phyloP scores from a whole-genome alignment of 2,329 filamentous ascomycete genomes.

The Pyricularia sp. region DNA sequence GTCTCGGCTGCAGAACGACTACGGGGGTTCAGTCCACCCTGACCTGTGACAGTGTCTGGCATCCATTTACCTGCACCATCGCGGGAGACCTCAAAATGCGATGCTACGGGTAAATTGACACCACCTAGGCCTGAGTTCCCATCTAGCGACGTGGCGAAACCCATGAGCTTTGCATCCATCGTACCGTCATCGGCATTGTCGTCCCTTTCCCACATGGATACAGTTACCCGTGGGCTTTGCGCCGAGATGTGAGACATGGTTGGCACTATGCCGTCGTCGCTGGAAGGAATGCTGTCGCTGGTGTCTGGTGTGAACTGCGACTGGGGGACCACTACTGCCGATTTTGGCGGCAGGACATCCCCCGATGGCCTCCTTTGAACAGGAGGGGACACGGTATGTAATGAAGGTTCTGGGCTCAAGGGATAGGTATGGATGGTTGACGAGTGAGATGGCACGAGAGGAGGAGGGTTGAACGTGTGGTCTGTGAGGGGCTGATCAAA shows the following conservation, averaged over 20 bases:
- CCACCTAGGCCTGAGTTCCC: background rate
- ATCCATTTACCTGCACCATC: constrained; percentile 33
- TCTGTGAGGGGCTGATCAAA: background rate
- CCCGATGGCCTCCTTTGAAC: background rate
- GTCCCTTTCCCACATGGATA: constrained; percentile 45
- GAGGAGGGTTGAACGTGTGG: background rate
- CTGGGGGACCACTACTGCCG: background rate
- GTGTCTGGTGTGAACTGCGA: constrained; percentile 32
- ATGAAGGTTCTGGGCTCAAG: constrained; percentile 40
- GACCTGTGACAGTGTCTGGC: constrained; percentile 26
- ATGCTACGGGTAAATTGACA: constrained; percentile 14
- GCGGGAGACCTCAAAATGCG: constrained; percentile 18
- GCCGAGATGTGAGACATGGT: constrained; percentile 29
- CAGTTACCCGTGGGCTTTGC: constrained; percentile 45
- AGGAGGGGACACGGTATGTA: constrained; percentile 33
- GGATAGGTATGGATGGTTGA: constrained; percentile 25
- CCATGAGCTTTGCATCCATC: constrained; percentile 14
- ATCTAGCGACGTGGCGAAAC: constrained; percentile 16
- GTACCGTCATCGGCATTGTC: constrained; percentile 13
- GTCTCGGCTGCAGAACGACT: constrained; percentile 33
- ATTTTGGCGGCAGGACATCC: background rate
- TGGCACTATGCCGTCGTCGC: constrained; percentile 36
- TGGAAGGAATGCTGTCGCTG: constrained; percentile 38
- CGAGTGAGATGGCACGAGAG: background rate
- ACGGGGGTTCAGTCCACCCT: constrained; percentile 37